These are phyloP conservation scores for Boletus rubropictus DNA, from an alignment of 768 basidiomycete species.

Conservation along the genomic window DNA sequence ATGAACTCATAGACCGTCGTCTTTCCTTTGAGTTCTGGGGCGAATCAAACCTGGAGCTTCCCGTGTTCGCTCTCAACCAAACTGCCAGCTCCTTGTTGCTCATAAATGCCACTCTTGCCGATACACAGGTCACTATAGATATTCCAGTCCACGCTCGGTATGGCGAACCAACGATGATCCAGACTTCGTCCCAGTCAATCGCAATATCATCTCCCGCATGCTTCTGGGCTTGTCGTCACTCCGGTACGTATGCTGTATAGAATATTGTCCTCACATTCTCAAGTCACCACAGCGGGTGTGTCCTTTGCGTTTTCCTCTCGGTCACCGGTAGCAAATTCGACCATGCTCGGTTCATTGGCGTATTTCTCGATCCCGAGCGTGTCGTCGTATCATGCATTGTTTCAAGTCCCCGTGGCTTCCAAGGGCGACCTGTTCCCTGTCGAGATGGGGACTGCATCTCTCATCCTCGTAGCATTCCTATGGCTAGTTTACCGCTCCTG, in stretches of 20 bases:
- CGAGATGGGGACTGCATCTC: conserved; percentile 32
- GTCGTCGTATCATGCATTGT: conserved; percentile 2
- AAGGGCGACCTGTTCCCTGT: conserved; percentile 29
- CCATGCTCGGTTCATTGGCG: conserved; percentile 15
- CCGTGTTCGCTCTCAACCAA: conserved; percentile 33
- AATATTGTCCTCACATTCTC: conserved; percentile 1
- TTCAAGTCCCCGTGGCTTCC: conserved; percentile 33
- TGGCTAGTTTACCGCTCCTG: conserved; percentile 30
- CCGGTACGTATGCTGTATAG: conserved; percentile 16
- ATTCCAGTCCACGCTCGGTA: conserved; percentile 45
- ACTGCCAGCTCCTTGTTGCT: conserved; percentile 28
- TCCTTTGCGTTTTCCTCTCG: conserved; percentile 9
- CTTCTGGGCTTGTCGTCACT: conserved; percentile 30
- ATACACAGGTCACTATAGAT: conserved; percentile 20
- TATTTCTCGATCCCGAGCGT: conserved; percentile 16
- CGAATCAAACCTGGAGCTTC: conserved; percentile 39
- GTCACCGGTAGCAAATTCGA: conserved; percentile 19
- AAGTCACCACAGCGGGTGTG: conserved; percentile 5
- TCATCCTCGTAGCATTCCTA: conserved; percentile 30
- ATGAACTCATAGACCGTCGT: conserved; percentile 35
- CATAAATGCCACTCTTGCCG: conserved; percentile 21
- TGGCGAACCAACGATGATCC: conserved; percentile 22
- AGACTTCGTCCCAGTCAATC: conserved; percentile 17
- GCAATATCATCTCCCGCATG: conserved; percentile 23
- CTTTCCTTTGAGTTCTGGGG: conserved; percentile 35